Base-by-base conservation (phyloP, 169 alveolate species). In the Plasmodium inui region DNA sequence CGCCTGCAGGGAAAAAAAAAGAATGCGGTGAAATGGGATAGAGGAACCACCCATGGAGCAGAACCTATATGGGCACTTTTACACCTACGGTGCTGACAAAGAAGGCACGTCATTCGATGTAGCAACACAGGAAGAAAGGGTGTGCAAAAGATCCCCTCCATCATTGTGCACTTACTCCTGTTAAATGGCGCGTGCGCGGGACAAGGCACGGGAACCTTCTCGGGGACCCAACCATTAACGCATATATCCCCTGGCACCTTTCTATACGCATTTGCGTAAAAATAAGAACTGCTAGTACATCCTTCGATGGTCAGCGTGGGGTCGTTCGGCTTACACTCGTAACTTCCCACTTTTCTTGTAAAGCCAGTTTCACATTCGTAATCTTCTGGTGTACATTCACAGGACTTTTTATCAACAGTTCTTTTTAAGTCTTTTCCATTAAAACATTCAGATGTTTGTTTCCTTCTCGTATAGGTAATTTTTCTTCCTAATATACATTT, bases 291-390 rank as follows among this genome's bases (percentile, higher is more conserved):
- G 19, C 96, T 89, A 3, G 97, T 96, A 90, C 98, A 96, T 1
- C 97, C 97, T 79, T 96, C 97, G 22, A 86, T 81, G 83, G 95
- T 93, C 83, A 96, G 50, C 55, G 95, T 84, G 17, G 94, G 88
- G 12, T 96, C 97, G 46, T 96, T 98, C 19, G 98, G 97, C 17
- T 96, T 94, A 85, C 98, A 98, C 53, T 94, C 96, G 39, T 91
- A 90, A 71, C 98, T 95, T 19, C 99, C 98, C 46, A 97, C 95
- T 76, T 95, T 92, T 39, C 99, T 96, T 10, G 98, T 93, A 93
- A 97, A 99, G 37, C 99, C 99, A 50, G 97, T 93, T 95, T 99
- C 99, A 96, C 99, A 99, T 93, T 98, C 99, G 95, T 97, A 99
- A 95, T 99, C 99, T 92, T 98, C 98, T 91, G 98, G 98, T 34